phyloP scores from a whole-genome alignment of 176 grass and related monocot genomes.

The Lolium rigidum region DNA sequence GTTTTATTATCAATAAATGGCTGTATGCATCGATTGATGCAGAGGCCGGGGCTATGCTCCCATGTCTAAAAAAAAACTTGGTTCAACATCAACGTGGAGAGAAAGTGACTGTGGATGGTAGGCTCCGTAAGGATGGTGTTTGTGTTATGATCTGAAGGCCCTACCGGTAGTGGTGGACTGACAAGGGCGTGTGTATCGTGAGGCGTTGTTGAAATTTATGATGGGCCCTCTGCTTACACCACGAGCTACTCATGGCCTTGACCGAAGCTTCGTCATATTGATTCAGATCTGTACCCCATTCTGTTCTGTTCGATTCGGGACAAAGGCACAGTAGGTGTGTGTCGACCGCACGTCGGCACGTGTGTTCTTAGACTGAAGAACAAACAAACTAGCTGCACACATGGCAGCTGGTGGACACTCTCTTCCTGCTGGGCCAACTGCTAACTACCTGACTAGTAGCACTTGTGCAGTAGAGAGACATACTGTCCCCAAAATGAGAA shows the following conservation, averaged over 20 bases:
- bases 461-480: no score
- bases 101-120: no score
- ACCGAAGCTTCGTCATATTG: neutral
- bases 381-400: no score
- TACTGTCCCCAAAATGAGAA: no score
- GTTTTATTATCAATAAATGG: no score
- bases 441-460: neutral
- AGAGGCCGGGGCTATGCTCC: no score
- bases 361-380: no score
- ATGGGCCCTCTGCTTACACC: neutral
- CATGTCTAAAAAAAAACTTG: no score
- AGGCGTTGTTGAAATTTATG: neutral
- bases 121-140: neutral
- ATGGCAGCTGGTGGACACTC: neutral
- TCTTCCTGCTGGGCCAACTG: slow-evolving; percentile 5
- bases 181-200: neutral
- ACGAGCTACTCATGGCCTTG: neutral
- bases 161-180: neutral
- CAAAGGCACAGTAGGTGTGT: neutral
- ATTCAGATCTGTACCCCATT: neutral
- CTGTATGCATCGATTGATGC: no score
- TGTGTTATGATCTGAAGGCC: neutral
- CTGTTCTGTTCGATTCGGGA: neutral
- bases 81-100: no score
- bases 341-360: no score